Base-by-base conservation (phyloP, 2,329 filamentous ascomycete genomes). In the Cercospora zeae-maydis region DNA sequence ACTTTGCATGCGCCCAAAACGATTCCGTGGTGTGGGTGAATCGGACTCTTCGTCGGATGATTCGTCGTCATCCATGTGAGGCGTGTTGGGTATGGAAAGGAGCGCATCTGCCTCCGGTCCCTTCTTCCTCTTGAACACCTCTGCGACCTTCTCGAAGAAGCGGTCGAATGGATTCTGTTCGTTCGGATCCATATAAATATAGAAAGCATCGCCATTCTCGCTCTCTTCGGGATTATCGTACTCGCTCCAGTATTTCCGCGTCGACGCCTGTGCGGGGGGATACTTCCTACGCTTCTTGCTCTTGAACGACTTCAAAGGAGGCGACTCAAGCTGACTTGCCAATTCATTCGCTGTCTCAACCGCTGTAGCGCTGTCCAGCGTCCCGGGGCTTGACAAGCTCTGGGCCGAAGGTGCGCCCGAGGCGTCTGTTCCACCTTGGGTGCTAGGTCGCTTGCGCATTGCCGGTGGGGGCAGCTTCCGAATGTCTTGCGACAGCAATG, bases 191-290 rank as follows among this genome's bases (percentile, higher is more conserved):
- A 93, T 80, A 70, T 91, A 92, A 68, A 95, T 87, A 49, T 86
- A 83, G 74, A 92, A 95, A 31, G 83, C 83, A 47, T 71, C 69
- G 19, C 86, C 82, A 13, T 82, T 78, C 2, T 83, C 86, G 10
- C 77, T 78, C 59, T 92, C 89, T 73, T 91, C 92, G 8, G 89
- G 90, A 73, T 93, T 79, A 68, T 96, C 91, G 75, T 93, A 95
- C 75, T 96, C 91, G 75, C 91, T 93, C 91, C 91, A 96, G 73
- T 93, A 95, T 63, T 69, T 77, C 70, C 56, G 74, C 73, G 59
- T 60, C 19, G 51, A 27, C 34, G 63, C 21, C 24, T 58, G 51
- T 3, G 63, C 64, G 39, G 73, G 69, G 2, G 72, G 67, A 53
- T 72, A 75, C 5, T 72, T 64, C 34, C 72, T 75, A 55, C 74